phyloP scores from a whole-genome alignment of 495 filamentous ascomycete species.

The Rostrohypoxylon terebratum region DNA sequence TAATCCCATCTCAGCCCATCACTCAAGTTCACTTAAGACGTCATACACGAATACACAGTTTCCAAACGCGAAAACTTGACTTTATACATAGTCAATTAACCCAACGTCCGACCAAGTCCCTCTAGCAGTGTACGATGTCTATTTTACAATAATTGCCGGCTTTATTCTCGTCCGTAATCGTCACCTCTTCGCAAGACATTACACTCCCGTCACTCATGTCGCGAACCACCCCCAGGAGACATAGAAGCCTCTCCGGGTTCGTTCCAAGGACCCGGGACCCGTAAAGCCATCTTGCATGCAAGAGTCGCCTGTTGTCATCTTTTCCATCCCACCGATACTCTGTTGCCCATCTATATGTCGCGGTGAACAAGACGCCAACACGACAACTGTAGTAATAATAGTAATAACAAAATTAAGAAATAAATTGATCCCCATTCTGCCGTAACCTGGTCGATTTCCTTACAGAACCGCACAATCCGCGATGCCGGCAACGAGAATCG shows the following conservation, averaged over 20 bases:
- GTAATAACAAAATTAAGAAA: conserved; percentile 13
- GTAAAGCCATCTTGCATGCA: conserved; percentile 31
- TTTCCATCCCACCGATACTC: conserved; percentile 17
- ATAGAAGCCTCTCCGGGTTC: conserved; percentile 22
- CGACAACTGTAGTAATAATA: conserved; percentile 12
- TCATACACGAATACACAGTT: neutral
- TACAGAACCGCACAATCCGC: neutral
- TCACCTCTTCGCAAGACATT: conserved; percentile 37
- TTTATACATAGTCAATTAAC: conserved; percentile 38
- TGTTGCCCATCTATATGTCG: conserved; percentile 23
- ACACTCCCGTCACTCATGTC: conserved; percentile 24
- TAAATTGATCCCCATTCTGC: conserved; percentile 16
- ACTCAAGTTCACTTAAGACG: neutral
- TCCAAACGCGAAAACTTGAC: neutral
- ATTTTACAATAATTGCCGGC: conserved; percentile 38
- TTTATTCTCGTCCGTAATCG: conserved; percentile 41
- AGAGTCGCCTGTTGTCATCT: conserved; percentile 22
- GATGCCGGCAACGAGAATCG: conserved; percentile 6
- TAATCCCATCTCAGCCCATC: neutral
- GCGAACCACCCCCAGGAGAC: neutral
- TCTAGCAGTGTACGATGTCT: conserved; percentile 20
- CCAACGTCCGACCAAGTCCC: conserved; percentile 18
- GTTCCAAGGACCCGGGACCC: conserved; percentile 20
- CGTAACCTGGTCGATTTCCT: neutral
- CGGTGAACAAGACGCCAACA: conserved; percentile 19